phyloP scores from a whole-genome alignment of 345 rosid species.

The Brassica carinata region DNA sequence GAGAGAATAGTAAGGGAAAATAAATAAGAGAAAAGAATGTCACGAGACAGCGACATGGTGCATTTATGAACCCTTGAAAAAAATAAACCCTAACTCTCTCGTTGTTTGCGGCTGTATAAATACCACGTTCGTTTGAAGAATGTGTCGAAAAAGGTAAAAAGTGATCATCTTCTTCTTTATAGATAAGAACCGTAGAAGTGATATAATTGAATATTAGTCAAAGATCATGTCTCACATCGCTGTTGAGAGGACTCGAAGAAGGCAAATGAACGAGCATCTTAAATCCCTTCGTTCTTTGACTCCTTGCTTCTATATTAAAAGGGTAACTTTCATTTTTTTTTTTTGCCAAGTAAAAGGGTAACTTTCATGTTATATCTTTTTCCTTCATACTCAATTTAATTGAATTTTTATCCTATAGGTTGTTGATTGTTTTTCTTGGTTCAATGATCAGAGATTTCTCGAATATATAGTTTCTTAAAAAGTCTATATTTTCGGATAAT shows the following conservation, averaged over 20 bases:
- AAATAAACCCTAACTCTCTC: constrained; percentile 31
- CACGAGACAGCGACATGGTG: constrained; percentile 44
- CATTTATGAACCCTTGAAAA: constrained; percentile 33
- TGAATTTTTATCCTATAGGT: not conserved
- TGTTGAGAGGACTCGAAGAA: constrained; percentile 91
- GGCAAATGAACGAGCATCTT: constrained; percentile 94
- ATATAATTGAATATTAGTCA: constrained; percentile 3
- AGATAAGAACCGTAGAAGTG: constrained; percentile 2
- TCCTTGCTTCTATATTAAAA: constrained; percentile 88
- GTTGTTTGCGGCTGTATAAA: constrained; percentile 44
- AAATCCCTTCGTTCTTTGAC: constrained; percentile 82
- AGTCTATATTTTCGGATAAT: not conserved
- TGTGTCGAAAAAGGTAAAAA: constrained; percentile 9
- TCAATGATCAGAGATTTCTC: not conserved
- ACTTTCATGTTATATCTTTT: not conserved
- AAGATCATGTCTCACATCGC: constrained; percentile 77
- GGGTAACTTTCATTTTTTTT: constrained; percentile 48
- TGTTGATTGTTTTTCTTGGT: not conserved
- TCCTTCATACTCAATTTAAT: not conserved
- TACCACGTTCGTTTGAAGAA: constrained; percentile 25
- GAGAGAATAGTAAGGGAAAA: constrained; percentile 2
- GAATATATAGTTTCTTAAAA: not conserved
- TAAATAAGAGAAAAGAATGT: constrained; percentile 28
- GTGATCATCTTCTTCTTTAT: constrained; percentile 26
- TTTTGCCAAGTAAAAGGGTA: constrained; percentile 61